A percentile compares a stretch with the other conserved stretches of the same genome.
These are phyloP conservation scores for Periconia sp. DNA, from an alignment of 2,329 filamentous ascomycete species.

Conservation along the genomic window DNA sequence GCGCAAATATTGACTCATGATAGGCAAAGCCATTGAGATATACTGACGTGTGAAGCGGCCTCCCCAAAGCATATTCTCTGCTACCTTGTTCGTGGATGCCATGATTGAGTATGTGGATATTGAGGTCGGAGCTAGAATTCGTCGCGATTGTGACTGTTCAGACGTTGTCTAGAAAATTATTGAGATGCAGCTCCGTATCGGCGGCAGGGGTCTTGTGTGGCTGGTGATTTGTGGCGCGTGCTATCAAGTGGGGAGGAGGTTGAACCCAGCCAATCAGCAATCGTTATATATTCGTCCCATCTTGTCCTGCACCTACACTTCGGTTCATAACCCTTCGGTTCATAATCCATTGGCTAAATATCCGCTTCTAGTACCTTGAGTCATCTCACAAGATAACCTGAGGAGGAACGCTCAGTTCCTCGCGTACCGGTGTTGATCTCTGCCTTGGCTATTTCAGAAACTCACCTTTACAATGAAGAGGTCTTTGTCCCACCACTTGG, in stretches of 20 bases:
- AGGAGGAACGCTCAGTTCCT: too few relatives aligned
- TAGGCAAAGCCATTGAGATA: slow-evolving; percentile 12
- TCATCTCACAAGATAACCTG: too few relatives aligned
- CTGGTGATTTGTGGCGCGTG: slow-evolving; percentile 5
- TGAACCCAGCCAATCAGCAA: neutral
- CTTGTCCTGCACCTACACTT: too few relatives aligned
- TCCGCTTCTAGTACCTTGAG: too few relatives aligned
- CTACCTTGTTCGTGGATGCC: slow-evolving; percentile 43
- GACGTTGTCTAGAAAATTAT: slow-evolving; percentile 26
- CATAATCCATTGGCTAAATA: too few relatives aligned
- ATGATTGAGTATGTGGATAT: slow-evolving; percentile 21
- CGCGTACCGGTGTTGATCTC: too few relatives aligned
- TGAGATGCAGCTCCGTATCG: slow-evolving; percentile 26
- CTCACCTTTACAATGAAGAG: too few relatives aligned
- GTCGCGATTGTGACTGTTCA: slow-evolving; percentile 27
- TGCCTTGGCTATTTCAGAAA: too few relatives aligned
- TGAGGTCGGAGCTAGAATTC: neutral
- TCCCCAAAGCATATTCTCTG: slow-evolving; percentile 48
- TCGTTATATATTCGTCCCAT: too few relatives aligned
- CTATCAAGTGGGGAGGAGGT: slow-evolving; percentile 1
- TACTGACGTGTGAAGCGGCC: slow-evolving; percentile 42
- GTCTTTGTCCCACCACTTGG: too few relatives aligned
- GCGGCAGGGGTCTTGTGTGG: slow-evolving; percentile 25
- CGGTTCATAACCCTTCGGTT: too few relatives aligned
- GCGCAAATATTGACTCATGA: neutral